Evolutionary conservation across 441 rosid genomes (phyloP).

Genomic region (Adansonia madagascariensis): DNA sequence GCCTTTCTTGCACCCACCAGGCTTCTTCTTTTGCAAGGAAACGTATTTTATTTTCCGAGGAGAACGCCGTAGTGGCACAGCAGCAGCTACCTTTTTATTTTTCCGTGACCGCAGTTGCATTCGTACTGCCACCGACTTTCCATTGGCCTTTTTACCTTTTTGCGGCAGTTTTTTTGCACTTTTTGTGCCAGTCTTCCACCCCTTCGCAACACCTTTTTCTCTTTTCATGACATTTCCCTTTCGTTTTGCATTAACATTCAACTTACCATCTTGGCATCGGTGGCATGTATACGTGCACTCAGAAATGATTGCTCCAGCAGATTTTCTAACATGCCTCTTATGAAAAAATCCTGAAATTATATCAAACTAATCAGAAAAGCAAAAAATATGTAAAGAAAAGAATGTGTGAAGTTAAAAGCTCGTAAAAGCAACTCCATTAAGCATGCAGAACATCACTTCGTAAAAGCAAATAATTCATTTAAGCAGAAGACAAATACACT

Average conservation of each 20-base stretch:
- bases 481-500: slow-evolving; percentile 13
- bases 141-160: slow-evolving; percentile 51
- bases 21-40: slow-evolving; percentile 51
- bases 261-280: slow-evolving; percentile 57
- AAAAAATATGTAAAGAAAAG: not conserved
- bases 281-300: slow-evolving; percentile 65
- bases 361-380: slow-evolving; percentile 9
- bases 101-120: slow-evolving; percentile 45
- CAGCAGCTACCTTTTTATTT: slow-evolving; percentile 54
- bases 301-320: slow-evolving; percentile 49
- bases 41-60: slow-evolving; percentile 60
- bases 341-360: slow-evolving; percentile 73
- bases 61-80: slow-evolving; percentile 83
- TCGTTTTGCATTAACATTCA: slow-evolving; percentile 33
- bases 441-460: not conserved
- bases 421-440: not conserved
- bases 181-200: slow-evolving; percentile 39
- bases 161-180: slow-evolving; percentile 43
- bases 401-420: not conserved
- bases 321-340: slow-evolving; percentile 74
- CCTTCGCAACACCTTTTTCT: slow-evolving; percentile 44
- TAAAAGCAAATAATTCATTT: slow-evolving; percentile 10
- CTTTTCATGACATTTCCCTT: slow-evolving; percentile 46
- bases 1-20: slow-evolving; percentile 48
- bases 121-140: slow-evolving; percentile 41